Evolutionary conservation across 2,329 filamentous ascomycete genomes (phyloP).

Genomic region (Fonsecaea pugnacius): DNA sequence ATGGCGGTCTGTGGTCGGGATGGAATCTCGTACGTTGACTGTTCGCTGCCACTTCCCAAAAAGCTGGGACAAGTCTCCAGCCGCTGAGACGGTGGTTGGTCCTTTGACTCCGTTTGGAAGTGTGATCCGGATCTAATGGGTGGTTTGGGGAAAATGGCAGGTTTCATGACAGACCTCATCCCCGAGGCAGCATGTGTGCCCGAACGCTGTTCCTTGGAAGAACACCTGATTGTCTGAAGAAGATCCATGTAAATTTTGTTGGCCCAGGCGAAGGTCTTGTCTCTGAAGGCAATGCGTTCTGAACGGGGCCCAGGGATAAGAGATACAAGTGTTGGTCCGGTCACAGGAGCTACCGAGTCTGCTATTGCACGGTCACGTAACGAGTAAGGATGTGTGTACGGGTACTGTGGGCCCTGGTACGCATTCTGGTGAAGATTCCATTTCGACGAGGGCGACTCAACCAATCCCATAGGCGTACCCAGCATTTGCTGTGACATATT

Average conservation of each 20-base stretch:
- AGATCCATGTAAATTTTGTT: slow-evolving; percentile 74
- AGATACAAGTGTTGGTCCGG: slow-evolving; percentile 19
- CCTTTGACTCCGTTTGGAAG: slow-evolving; percentile 46
- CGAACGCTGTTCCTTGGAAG: slow-evolving; percentile 48
- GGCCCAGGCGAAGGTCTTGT: slow-evolving; percentile 71
- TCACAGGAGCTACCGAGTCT: slow-evolving; percentile 15
- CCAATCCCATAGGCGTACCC: slow-evolving; percentile 12
- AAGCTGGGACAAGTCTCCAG: slow-evolving; percentile 44
- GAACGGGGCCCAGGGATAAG: slow-evolving; percentile 31
- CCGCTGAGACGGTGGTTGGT: slow-evolving; percentile 33
- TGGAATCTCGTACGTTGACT: slow-evolving; percentile 28
- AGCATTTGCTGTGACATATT: slow-evolving; percentile 17
- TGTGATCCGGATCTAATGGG: slow-evolving; percentile 61
- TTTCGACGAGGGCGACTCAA: slow-evolving; percentile 23
- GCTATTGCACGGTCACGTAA: slow-evolving; percentile 17
- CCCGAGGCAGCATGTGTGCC: slow-evolving; percentile 46
- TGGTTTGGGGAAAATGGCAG: slow-evolving; percentile 65
- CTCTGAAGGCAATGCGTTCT: slow-evolving; percentile 58
- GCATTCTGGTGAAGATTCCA: slow-evolving; percentile 22
- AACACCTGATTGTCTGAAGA: slow-evolving; percentile 62
- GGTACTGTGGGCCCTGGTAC: slow-evolving; percentile 20
- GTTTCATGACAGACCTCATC: slow-evolving; percentile 52
- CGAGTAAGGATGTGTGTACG: slow-evolving; percentile 22
- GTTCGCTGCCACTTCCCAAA: slow-evolving; percentile 37
- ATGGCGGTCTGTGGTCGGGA: slow-evolving; percentile 36